Percentiles rank a stretch among this genome's conserved stretches.
Evolutionary conservation across 148 eudicot genomes (phyloP).

Genomic region (Polygonum aviculare): DNA sequence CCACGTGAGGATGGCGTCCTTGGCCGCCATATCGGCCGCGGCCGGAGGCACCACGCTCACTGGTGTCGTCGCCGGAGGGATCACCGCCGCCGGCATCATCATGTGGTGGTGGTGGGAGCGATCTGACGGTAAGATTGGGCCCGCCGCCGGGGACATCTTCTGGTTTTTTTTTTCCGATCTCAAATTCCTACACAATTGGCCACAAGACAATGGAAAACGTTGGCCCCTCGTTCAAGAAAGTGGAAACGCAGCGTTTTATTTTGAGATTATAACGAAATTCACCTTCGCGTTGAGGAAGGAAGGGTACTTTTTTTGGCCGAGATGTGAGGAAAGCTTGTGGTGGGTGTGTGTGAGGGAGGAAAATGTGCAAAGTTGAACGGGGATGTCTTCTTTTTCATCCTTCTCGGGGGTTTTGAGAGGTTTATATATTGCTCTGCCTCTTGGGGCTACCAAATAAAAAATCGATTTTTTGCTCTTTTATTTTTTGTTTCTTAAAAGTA

Average conservation of each 20-base stretch:
- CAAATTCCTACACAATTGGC: no score
- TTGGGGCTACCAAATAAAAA: neutral
- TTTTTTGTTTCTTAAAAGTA: neutral
- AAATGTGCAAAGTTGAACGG: neutral
- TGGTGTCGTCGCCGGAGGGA: constrained; percentile 2
- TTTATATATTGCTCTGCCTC: neutral
- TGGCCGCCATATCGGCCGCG: constrained; percentile 36
- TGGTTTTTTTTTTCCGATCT: neutral
- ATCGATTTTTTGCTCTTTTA: neutral
- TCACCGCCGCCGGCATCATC: constrained; percentile 16
- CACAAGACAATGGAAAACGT: neutral
- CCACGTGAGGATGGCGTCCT: constrained; percentile 78
- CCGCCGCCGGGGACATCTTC: constrained; percentile 67
- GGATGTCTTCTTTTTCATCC: neutral
- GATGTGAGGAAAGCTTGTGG: neutral
- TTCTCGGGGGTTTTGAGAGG: neutral
- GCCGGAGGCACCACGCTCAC: constrained; percentile 13
- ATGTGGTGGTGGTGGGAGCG: constrained; percentile 14
- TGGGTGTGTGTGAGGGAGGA: neutral
- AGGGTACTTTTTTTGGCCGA: neutral
- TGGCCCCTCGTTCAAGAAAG: neutral
- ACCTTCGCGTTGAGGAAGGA: neutral
- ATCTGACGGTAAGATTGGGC: constrained; percentile 30
- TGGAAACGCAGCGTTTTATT: neutral
- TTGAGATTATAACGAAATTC: neutral